These are phyloP conservation scores for Candida verbasci DNA, from an alignment of 805 yeast species.

Conservation along the genomic window DNA sequence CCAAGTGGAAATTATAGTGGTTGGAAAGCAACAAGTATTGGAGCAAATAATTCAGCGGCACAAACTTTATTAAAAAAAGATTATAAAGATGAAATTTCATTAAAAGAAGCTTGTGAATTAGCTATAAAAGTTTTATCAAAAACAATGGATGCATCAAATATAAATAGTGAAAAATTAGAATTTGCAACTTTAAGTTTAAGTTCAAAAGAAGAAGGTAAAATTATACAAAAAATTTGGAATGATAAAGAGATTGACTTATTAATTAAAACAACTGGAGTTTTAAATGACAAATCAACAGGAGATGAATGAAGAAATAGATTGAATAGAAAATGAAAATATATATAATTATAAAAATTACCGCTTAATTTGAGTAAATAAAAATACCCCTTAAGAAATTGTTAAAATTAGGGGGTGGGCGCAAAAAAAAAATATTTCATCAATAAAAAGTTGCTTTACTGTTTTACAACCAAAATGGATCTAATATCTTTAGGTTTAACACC, in stretches of 20 bases:
- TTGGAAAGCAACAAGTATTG: slow-evolving; percentile 97
- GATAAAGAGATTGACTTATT: slow-evolving; percentile 73
- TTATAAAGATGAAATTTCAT: slow-evolving; percentile 72
- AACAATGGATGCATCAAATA: slow-evolving; percentile 85
- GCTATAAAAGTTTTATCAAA: slow-evolving; percentile 90
- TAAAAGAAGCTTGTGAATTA: slow-evolving; percentile 76
- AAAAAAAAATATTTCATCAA: too few relatives aligned
- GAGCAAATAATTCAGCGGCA: slow-evolving; percentile 94
- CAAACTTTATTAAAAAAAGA: slow-evolving; percentile 95
- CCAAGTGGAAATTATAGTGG: slow-evolving; percentile 98
- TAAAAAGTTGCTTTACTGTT: too few relatives aligned
- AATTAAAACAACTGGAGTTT: slow-evolving; percentile 68
- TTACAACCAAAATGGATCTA: slow-evolving; percentile 11
- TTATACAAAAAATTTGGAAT: slow-evolving; percentile 71
- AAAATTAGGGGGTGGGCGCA: too few relatives aligned
- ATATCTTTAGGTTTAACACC: slow-evolving; percentile 10
- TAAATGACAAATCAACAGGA: slow-evolving; percentile 33
- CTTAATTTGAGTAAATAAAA: too few relatives aligned
- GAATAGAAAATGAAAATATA: neutral
- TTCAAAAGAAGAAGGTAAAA: slow-evolving; percentile 44
- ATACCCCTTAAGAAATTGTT: too few relatives aligned
- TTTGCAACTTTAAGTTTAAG: slow-evolving; percentile 70
- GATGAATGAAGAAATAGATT: slow-evolving; percentile 19
- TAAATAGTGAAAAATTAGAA: slow-evolving; percentile 88
- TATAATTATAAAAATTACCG: neutral